Base-by-base conservation (phyloP, 1,284 basidiomycete species). In the Volvariella surrecta region DNA sequence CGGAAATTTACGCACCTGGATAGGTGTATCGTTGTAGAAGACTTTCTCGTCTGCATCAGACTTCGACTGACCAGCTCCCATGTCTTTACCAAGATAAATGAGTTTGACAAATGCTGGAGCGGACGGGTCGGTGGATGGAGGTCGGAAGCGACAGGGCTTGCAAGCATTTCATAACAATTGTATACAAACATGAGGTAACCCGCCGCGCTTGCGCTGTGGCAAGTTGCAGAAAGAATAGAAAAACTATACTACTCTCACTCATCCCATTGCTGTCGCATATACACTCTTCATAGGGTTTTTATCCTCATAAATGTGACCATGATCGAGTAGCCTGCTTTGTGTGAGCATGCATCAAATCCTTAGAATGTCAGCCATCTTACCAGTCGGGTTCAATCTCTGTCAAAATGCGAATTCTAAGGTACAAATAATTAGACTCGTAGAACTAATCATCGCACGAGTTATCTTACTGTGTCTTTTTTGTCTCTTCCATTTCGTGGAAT, bases 401-500 rank as follows among this genome's bases (percentile, higher is more conserved):
- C 17, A 71, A 48, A 37, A 70, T 64, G 4, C 66, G 64, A 39
- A 71, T 68, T 46, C 68, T 71, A 50, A 15, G 17, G 13, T n/a
- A 24, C 31, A 34, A 39, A 49, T 43, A 39, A 13, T n/a, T 40
- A 45, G 9, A 7, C n/a, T 28, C 6, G 42, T 15, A 37, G 13
- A 10, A 37, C 8, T 28, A 11, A 44, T 22, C 2, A 15, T 11
- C 28, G 39, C 30, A 20, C 4, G 16, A 44, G 34, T 16, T 17
- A 17, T 59, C 82, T 53, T 54, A 88, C 86, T 88, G 83, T 20
- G 77, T 82, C 62, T 95, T 97, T 51, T 89, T 93, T 1, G 95
- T 97, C 61, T 97, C 92, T 53, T 95, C 80, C 62, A 98, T 85
- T 59, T 99, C 94, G 58, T 96, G 91, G 57, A 86, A 99, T 17